These are phyloP conservation scores for Raddia distichophylla DNA, from an alignment of 176 grass and related monocot species.

Conservation along the genomic window DNA sequence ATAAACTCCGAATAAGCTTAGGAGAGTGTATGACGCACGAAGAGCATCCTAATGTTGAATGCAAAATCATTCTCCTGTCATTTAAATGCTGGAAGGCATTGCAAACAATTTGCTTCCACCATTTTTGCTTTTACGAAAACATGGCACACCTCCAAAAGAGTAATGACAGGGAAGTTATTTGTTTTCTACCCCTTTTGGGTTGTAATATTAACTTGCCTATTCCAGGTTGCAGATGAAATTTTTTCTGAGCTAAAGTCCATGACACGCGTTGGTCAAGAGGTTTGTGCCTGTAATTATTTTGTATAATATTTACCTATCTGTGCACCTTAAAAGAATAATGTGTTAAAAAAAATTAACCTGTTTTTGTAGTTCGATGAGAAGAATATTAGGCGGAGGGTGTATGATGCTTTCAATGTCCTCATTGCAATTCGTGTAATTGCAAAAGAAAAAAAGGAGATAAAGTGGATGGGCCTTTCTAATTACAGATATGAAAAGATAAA, in stretches of 20 bases:
- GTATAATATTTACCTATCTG: conserved; percentile 20
- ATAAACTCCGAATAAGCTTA: conserved; percentile 11
- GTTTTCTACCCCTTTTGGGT: conserved; percentile 13
- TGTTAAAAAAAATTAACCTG: conserved; percentile 31
- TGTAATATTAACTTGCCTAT: conserved; percentile 44
- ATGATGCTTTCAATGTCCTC: conserved; percentile 99
- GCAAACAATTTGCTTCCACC: not conserved
- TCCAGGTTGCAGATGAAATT: conserved; percentile 94
- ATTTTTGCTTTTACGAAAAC: conserved; percentile 7
- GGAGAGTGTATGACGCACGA: not conserved
- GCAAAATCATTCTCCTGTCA: conserved; percentile 9
- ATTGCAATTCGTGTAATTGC: conserved; percentile 86
- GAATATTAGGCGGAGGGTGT: conserved; percentile 90
- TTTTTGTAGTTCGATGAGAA: conserved; percentile 93
- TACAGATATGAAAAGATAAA: conserved; percentile 62
- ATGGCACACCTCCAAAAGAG: not conserved
- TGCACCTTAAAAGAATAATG: conserved; percentile 21
- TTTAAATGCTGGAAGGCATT: conserved; percentile 26
- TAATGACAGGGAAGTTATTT: not conserved
- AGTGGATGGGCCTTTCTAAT: conserved; percentile 86
- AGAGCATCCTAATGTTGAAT: conserved; percentile 4
- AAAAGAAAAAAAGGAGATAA: conserved; percentile 94
- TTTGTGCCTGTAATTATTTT: conserved; percentile 47
- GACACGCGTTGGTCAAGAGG: conserved; percentile 60
- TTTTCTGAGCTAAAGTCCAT: conserved; percentile 66